These are phyloP conservation scores for Lactarius psammicola DNA, from an alignment of 768 basidiomycete species.

Conservation along the genomic window DNA sequence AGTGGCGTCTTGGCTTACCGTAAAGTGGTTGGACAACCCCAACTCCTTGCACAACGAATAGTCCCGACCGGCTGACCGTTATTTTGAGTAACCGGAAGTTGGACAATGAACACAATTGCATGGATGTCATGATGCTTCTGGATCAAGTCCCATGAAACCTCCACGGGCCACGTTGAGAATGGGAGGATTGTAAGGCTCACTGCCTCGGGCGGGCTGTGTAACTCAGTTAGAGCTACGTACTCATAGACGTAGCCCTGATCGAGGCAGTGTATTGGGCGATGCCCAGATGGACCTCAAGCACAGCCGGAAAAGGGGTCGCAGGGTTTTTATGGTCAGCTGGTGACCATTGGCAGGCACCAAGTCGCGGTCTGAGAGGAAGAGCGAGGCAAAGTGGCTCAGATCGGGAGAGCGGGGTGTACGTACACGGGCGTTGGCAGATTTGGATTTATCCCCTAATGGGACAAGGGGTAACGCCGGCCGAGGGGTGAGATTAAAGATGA, in stretches of 20 bases:
- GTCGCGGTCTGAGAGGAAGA: not conserved
- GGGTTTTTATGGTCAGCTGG: not conserved
- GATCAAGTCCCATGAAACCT: no score
- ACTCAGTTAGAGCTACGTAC: not conserved
- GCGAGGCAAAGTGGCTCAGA: not conserved
- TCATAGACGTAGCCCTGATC: not conserved
- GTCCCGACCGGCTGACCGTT: not conserved
- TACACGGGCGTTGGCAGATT: not conserved
- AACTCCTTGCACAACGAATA: not conserved
- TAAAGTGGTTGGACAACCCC: not conserved
- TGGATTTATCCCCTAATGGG: not conserved
- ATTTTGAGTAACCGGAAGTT: not conserved
- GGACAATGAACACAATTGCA: not conserved
- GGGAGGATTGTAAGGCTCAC: not conserved
- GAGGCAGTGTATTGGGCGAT: not conserved
- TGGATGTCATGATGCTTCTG: no score
- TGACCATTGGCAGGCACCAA: not conserved
- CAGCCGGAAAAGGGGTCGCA: not conserved
- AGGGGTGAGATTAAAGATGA: not conserved
- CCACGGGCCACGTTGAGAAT: not conserved
- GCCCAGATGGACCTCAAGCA: not conserved
- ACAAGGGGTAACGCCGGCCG: not conserved
- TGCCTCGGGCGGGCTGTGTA: not conserved
- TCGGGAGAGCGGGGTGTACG: not conserved
- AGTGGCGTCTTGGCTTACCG: no score